These are phyloP conservation scores for Tolypocladium ovalisporum DNA, from an alignment of 2,329 filamentous ascomycete species.

Conservation along the genomic window DNA sequence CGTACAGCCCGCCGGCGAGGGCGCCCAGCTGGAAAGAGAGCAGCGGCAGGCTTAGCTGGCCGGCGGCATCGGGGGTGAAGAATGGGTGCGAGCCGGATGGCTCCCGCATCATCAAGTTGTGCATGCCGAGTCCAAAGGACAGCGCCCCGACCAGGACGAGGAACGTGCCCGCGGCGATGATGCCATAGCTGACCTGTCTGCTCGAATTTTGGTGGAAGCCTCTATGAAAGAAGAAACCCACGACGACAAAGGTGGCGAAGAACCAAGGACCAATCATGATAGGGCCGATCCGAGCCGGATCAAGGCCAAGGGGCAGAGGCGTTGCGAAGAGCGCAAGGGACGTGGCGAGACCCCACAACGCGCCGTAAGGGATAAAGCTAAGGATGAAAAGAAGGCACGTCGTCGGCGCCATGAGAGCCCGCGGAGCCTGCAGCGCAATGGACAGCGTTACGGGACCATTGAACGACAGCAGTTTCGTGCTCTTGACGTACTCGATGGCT, in stretches of 20 bases:
- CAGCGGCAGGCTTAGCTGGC: conserved; percentile 24
- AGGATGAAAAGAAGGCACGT: conserved; percentile 33
- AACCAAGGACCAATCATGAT: conserved; percentile 34
- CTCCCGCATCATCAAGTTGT: conserved; percentile 19
- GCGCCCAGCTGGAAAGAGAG: conserved; percentile 35
- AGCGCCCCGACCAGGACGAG: conserved; percentile 31
- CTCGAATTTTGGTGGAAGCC: conserved; percentile 20
- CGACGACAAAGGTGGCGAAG: conserved; percentile 22
- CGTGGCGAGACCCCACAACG: conserved; percentile 34
- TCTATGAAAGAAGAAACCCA: conserved; percentile 20
- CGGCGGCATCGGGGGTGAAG: conserved; percentile 15
- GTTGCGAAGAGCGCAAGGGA: conserved; percentile 37
- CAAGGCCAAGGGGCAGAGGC: conserved; percentile 30
- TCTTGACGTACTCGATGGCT: conserved; percentile 23
- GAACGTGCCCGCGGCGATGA: conserved; percentile 23
- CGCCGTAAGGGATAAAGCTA: conserved; percentile 31
- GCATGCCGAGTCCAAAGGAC: conserved; percentile 28
- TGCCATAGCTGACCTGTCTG: conserved; percentile 18
- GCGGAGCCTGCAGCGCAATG: conserved; percentile 31
- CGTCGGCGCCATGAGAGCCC: conserved; percentile 38
- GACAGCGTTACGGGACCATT: conserved; percentile 14
- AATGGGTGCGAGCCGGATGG: conserved; percentile 10
- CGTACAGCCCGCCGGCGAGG: conserved; percentile 29
- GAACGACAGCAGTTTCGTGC: conserved; percentile 29
- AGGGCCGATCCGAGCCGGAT: conserved; percentile 27